Percentiles rank a stretch among this genome's conserved stretches.
phyloP scores from a whole-genome alignment of 164 flowering plant species.

The Sextonia rubra region DNA sequence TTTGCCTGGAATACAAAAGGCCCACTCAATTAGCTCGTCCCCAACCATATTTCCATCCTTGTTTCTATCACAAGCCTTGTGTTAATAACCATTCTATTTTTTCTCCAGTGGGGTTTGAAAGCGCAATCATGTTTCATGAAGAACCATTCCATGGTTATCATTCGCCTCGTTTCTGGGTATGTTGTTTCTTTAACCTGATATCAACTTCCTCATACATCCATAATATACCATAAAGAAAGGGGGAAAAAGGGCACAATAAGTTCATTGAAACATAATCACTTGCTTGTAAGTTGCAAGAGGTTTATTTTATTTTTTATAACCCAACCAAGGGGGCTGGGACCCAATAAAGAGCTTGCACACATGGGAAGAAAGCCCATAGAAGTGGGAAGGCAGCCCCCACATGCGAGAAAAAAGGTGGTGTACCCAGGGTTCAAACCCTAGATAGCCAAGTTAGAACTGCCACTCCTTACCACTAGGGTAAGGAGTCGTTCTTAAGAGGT shows the following conservation, averaged over 20 bases:
- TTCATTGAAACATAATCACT: not conserved
- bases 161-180: slow-evolving; percentile 79
- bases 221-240: too few relatives aligned
- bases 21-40: not conserved
- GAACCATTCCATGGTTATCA: slow-evolving; percentile 52
- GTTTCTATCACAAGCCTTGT: not conserved
- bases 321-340: too few relatives aligned
- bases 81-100: not conserved
- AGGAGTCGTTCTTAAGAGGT: too few relatives aligned
- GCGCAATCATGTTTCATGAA: slow-evolving; percentile 80
- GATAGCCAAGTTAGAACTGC: too few relatives aligned
- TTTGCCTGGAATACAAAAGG: not conserved
- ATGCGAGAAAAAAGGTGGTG: too few relatives aligned
- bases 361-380: too few relatives aligned
- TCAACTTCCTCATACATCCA: too few relatives aligned
- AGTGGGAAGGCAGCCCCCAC: too few relatives aligned
- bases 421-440: too few relatives aligned
- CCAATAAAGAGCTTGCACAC: too few relatives aligned
- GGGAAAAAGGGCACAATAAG: not conserved
- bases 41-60: not conserved
- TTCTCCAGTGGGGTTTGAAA: slow-evolving; percentile 76
- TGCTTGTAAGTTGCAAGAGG: not conserved
- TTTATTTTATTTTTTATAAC: too few relatives aligned
- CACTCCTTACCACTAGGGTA: too few relatives aligned
- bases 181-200: slow-evolving; percentile 10